These are phyloP conservation scores for Grigorovia transvaalensis DNA, from an alignment of 805 yeast species.

Conservation along the genomic window DNA sequence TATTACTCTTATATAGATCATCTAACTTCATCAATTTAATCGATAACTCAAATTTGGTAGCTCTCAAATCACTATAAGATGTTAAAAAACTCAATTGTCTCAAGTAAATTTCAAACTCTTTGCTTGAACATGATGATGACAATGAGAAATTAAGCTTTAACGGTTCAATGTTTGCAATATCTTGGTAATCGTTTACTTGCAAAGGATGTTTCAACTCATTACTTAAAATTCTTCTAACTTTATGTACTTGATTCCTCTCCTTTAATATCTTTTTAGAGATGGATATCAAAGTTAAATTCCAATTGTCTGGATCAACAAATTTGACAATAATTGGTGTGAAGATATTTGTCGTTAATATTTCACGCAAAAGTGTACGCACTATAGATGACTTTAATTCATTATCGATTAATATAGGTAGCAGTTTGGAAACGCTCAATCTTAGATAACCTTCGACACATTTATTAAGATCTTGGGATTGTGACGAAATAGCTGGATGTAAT, in stretches of 20 bases:
- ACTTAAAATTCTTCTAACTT: conserved; percentile 58
- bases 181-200: conserved; percentile 1
- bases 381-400: conserved; percentile 37
- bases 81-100: conserved; percentile 14
- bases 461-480: conserved; percentile 28
- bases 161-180: background rate
- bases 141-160: conserved; percentile 7
- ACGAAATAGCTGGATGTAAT: conserved; percentile 47
- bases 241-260: conserved; percentile 65
- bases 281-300: conserved; percentile 55
- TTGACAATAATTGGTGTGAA: conserved; percentile 41
- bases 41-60: conserved; percentile 11
- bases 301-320: conserved; percentile 63
- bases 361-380: conserved; percentile 44
- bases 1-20: background rate
- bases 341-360: conserved; percentile 51
- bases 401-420: conserved; percentile 42
- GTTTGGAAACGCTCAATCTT: conserved; percentile 29
- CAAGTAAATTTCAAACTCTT: conserved; percentile 22
- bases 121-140: conserved; percentile 5
- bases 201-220: conserved; percentile 39
- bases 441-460: conserved; percentile 42
- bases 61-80: conserved; percentile 11
- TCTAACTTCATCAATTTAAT: conserved; percentile 12
- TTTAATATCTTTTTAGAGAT: conserved; percentile 53